phyloP scores from a whole-genome alignment of 139 green algal species.

The Chlamydomonas sp. region DNA sequence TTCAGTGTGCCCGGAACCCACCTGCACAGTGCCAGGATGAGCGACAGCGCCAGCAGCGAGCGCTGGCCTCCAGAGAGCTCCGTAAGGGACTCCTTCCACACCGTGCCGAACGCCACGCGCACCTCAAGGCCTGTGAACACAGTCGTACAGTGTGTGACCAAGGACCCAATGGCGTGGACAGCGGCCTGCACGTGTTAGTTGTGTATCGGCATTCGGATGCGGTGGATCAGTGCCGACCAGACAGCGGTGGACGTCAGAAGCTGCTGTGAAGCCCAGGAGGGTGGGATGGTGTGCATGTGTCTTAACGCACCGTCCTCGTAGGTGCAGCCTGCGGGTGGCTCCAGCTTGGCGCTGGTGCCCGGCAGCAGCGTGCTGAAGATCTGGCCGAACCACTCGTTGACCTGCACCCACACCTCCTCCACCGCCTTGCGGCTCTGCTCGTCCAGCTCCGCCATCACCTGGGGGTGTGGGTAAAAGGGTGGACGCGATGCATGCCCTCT shows the following conservation, averaged over 20 bases:
- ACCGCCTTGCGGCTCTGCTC: slow-evolving; percentile 94
- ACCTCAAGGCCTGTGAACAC: slow-evolving; percentile 87
- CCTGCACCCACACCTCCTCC: slow-evolving; percentile 91
- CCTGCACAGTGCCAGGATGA: slow-evolving; percentile 96
- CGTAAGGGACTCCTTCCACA: slow-evolving; percentile 98
- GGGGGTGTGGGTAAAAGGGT: not conserved
- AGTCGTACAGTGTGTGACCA: not conserved
- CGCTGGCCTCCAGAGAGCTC: slow-evolving; percentile 97
- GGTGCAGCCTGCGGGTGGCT: slow-evolving; percentile 83
- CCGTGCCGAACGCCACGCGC: slow-evolving; percentile 93
- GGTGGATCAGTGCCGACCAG: too few relatives aligned
- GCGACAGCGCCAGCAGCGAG: slow-evolving; percentile 93
- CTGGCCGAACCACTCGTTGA: slow-evolving; percentile 91
- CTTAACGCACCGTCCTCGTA: slow-evolving; percentile 76
- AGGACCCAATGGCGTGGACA: not conserved
- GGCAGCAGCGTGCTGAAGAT: slow-evolving; percentile 99
- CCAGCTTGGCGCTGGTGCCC: slow-evolving; percentile 92
- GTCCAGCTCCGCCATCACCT: slow-evolving; percentile 93
- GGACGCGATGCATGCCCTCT: too few relatives aligned
- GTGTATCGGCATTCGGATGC: too few relatives aligned
- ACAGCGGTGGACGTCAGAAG: too few relatives aligned
- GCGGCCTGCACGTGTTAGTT: too few relatives aligned
- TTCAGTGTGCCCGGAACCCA: slow-evolving; percentile 37
- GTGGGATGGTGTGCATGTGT: not conserved
- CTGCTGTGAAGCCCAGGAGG: too few relatives aligned